Evolutionary conservation across 495 filamentous ascomycete species (phyloP).

Genomic region (Pseudoneurospora amorphoporcata): DNA sequence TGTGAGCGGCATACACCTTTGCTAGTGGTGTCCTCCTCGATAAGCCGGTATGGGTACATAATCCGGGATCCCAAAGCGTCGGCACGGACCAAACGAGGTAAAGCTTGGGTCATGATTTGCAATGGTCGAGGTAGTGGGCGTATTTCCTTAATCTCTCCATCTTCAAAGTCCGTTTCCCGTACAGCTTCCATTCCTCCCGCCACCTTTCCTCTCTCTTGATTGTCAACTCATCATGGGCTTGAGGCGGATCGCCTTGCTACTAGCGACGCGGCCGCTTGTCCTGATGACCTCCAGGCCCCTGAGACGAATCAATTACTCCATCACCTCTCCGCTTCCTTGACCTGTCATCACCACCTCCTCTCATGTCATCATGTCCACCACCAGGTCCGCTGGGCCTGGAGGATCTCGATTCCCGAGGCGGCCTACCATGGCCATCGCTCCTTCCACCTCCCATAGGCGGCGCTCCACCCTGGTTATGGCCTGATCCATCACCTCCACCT

Average conservation of each 20-base stretch:
- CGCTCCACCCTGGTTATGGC: not conserved
- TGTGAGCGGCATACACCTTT: not conserved
- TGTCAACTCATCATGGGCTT: not conserved
- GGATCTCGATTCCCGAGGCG: slow-evolving; percentile 18
- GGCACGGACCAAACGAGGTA: not conserved
- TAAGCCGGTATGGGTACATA: not conserved
- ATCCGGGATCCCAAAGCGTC: not conserved
- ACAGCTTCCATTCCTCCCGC: not conserved
- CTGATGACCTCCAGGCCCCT: slow-evolving; percentile 9
- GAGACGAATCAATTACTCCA: slow-evolving; percentile 10
- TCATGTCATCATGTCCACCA: slow-evolving; percentile 7
- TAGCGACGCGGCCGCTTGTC: slow-evolving; percentile 25
- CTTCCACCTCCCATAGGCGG: slow-evolving; percentile 2
- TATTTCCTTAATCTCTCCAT: not conserved
- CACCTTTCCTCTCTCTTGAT: not conserved
- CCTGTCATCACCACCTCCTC: slow-evolving; percentile 17
- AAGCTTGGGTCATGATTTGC: not conserved
- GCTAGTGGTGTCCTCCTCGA: not conserved
- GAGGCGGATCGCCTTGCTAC: not conserved
- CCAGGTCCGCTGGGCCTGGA: slow-evolving; percentile 7
- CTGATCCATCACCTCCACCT: slow-evolving; percentile 1
- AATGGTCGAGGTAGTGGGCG: not conserved
- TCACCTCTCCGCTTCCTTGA: slow-evolving; percentile 24
- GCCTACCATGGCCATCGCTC: slow-evolving; percentile 7
- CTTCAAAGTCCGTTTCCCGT: not conserved